A percentile compares a stretch with the other conserved stretches of the same genome.
Conservation (phyloP, 352 stramenopile genomes). For the Globisporangium ultimum region DNA sequence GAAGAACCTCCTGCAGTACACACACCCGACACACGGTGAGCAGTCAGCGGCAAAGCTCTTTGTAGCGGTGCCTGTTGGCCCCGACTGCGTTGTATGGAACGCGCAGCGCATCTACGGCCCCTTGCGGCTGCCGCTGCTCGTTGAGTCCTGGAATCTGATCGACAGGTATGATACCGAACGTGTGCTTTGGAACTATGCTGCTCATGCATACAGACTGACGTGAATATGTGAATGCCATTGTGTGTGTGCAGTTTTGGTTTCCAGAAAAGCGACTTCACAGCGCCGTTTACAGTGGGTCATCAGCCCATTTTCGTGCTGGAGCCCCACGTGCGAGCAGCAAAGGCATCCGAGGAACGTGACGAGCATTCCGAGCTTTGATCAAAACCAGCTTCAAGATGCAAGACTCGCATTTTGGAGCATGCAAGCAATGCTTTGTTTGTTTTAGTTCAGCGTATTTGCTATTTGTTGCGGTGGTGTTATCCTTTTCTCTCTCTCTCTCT, state of each 20-base stretch:
- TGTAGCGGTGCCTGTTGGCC: constrained; percentile 42
- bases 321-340: background rate
- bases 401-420: no score
- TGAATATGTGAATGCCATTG: background rate
- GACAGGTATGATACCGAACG: constrained; percentile 16
- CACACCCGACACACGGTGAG: constrained; percentile 9
- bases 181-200: background rate
- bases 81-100: constrained; percentile 54
- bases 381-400: no score
- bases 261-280: constrained; percentile 26
- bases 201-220: background rate
- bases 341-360: background rate
- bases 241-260: constrained; percentile 20
- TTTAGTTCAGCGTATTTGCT: no score
- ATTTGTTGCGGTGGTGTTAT: no score
- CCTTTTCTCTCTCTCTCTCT: no score
- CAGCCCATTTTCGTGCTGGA: constrained; percentile 36
- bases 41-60: constrained; percentile 22
- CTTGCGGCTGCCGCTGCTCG: constrained; percentile 41
- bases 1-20: constrained; percentile 23
- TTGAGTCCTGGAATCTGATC: constrained; percentile 34
- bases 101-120: constrained; percentile 49
- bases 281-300: constrained; percentile 26
- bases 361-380: background rate
- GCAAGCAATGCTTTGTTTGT: no score